Base-by-base conservation (phyloP, 805 yeast genomes). In the Brettanomyces nanus region DNA sequence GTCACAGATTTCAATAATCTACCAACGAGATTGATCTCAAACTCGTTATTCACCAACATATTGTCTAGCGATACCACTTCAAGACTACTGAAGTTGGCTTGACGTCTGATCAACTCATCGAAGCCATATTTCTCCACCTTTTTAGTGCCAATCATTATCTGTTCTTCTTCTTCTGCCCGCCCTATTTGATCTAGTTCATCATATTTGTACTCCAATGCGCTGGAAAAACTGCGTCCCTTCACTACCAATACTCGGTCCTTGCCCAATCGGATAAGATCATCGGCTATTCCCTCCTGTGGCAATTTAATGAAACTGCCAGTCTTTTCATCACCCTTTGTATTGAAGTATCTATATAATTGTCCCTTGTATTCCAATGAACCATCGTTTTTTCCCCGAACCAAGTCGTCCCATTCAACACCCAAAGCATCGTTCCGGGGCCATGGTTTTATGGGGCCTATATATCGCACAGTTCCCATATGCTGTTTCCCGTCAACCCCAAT, bases 371-470 rank as follows among this genome's bases (percentile, higher is more conserved):
- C 63, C 20, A 75, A 43, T 1, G 52, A 40, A 0, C 97, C 97
- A 44, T 71, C 61, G 53, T 87, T 76, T 48, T 79, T 85, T 1
- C 97, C 97, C 26, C 32, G 26, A 6, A 5, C 21, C 7, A 14
- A 13, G n/a, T 31, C 37, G 53, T 89, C 97, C 96, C 96, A 89
- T 55, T 89, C 95, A 3, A 89, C 68, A 1, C 97, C 97, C 11
- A 73, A 56, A 0, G 90, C 86, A 1, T 45, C 29, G 0, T 56
- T 62, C 7, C 55, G 52, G 0, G 73, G 69, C 95, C 95, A 86
- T 10, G 61, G 65, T 0, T 78, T 76, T 0, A 86, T 58, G 3
- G 36, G 31, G 0, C 95, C 96, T 2, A 69, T 51, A 48, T 53
- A 87, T 36, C 68, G 60, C 3, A 87, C 67, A 0, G 95, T 83